Evolutionary conservation across 805 yeast species (phyloP), one percentile per base, ranked within the genome.

Genomic region (Starmerella geochares): DNA sequence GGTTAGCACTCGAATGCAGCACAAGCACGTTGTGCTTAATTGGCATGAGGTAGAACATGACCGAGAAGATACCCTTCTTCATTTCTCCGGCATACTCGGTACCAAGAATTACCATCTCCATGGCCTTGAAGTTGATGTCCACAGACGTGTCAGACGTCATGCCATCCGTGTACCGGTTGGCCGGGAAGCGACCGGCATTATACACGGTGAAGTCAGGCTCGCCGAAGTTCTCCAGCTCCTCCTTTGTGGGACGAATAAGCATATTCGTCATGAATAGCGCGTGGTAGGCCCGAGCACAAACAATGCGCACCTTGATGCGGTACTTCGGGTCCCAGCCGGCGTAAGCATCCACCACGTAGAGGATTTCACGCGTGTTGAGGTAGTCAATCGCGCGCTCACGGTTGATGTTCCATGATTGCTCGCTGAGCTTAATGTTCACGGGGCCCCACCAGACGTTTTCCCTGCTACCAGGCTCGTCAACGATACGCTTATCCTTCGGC

Each of bases 271-370:
- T 90, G 75, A 90, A 90, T 61, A 90, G 72, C 19, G 97, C 97
- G 66, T 90, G 98, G 76, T 90, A 90, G 50, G 98, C 97, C 69
- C 98, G 81, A 54, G 97, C 96, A 74, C 96, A 88, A 49, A 88
- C 90, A 57, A 88, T 81, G 71, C 97, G 80, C 52, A 88, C 94
- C 75, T 90, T 90, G 68, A 88, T 79, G 73, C 97, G 80, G 79
- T 90, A 90, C 65, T 86, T 81, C 65, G 96, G 96, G 69, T 90
- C 98, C 98, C 98, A 90, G 58, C 98, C 98, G 43, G 97, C 98
- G 67, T 69, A 90, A 11, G 97, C 97, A 66, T 90, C 98, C 58
- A 90, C 87, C 56, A 90, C 88, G 70, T 83, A 90, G 62, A 92
- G 80, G 67, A 87, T 86, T 62, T 83, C 88, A 71, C 95, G 83